Base-by-base conservation (phyloP, 495 filamentous ascomycete genomes). In the Lophium mytilinum region DNA sequence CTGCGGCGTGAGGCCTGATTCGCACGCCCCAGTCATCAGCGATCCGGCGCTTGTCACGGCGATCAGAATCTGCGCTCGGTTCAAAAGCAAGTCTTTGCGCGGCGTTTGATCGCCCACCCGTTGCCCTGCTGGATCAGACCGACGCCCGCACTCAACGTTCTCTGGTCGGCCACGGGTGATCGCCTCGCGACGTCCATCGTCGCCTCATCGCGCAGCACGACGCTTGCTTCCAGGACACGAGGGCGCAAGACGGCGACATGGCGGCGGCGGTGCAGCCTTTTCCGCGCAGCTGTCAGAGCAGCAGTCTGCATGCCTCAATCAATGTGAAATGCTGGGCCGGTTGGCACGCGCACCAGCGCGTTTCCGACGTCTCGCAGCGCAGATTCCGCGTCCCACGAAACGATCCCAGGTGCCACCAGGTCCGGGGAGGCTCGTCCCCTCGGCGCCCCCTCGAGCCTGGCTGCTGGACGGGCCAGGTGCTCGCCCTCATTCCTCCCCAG, bases 1-100 rank as follows among this genome's bases (percentile, higher is more conserved):
- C 48, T 54, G 45, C 45, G 45, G 8, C 45, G 17, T 41, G 39
- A 8, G 45, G 18, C 45, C 45, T 18, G 45, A 48, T 48, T 48
- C 17, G 45, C 45, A 6, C 33, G 15, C 45, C 33, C 0, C 1
- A 5, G 15, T 6, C 12, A 21, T 24, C 15, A 48, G 45, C 45
- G 45, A 48, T 48, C 53, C 33, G 9, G 24, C 59, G 53, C 56
- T 46, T 45, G 37, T 15, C 52, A n/a, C 53, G 53, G 48, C 40
- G 61, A 64, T 64, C 61, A 45, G 42, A 39, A 60, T 60, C 57
- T 51, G 33, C 21, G 61, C 61, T 57, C 61, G 61, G 57, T 40
- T 54, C 57, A 35, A 48, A 46, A 39, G 56, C 61, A 57, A 57
- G 61, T 53, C 61, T 60, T 57, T 53, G 53, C 61, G 61, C 61